A percentile compares a stretch with the other conserved stretches of the same genome.
phyloP scores from a whole-genome alignment of 495 filamentous ascomycete species.

The Aspergillus heteromorphus region DNA sequence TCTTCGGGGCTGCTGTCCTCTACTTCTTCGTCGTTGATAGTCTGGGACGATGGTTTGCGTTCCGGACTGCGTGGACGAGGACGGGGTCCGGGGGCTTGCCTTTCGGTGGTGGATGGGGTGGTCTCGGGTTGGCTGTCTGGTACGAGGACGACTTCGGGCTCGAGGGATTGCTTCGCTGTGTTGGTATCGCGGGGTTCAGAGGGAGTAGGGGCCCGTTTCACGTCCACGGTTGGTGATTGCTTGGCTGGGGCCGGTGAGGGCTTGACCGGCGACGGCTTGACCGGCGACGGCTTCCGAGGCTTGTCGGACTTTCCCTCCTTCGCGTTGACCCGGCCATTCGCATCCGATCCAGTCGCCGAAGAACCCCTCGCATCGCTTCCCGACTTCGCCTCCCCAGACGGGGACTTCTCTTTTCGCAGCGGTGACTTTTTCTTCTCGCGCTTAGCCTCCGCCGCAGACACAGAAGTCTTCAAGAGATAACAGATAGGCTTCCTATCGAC shows the following conservation, averaged over 20 bases:
- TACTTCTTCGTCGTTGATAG: background rate
- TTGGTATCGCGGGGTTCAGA: background rate
- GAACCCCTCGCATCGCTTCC: no score
- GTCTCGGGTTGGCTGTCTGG: slow-evolving; percentile 26
- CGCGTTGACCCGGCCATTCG: background rate
- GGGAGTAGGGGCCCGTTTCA: background rate
- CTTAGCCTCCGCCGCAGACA: background rate
- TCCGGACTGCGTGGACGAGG: background rate
- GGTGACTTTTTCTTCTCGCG: background rate
- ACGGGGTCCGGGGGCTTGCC: background rate
- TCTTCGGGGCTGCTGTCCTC: background rate
- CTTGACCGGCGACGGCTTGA: no score
- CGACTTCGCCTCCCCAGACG: no score
- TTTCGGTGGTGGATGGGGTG: background rate
- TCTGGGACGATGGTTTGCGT: background rate
- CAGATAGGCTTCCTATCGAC: slow-evolving; percentile 30
- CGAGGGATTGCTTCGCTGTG: background rate
- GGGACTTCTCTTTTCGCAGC: background rate
- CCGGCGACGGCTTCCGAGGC: background rate
- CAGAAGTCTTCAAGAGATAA: slow-evolving; percentile 28
- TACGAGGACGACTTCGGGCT: slow-evolving; percentile 22
- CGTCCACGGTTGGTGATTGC: background rate
- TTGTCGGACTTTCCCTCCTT: background rate
- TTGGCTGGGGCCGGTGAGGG: no score
- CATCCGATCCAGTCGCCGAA: background rate